Conservation (phyloP, 768 basidiomycete genomes). For the Phaeotremella skinneri region DNA sequence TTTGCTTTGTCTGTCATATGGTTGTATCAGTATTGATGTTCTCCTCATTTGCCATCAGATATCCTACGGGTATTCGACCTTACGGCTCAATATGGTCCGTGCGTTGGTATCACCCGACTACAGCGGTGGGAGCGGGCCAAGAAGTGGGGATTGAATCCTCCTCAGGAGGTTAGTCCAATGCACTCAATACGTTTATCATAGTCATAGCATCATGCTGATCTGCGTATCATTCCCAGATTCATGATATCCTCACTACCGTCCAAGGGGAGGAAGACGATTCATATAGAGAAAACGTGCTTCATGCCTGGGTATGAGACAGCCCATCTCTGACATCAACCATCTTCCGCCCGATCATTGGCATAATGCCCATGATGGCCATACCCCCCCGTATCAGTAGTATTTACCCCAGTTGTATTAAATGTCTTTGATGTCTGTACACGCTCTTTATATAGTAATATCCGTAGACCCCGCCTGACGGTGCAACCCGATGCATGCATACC, state of each 20-base stretch:
- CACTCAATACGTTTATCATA: neutral
- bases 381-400: no score
- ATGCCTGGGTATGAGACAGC: conserved; percentile 49
- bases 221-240: conserved; percentile 58
- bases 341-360: no score
- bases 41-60: conserved; percentile 10
- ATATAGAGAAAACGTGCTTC: conserved; percentile 66
- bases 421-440: no score
- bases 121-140: conserved; percentile 85
- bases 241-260: conserved; percentile 69
- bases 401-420: no score
- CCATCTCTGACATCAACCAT: no score
- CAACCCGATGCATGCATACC: no score
- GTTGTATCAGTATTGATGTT: neutral
- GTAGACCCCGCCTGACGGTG: no score
- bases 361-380: no score
- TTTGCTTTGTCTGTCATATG: neutral
- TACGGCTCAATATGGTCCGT: conserved; percentile 47
- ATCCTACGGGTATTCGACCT: conserved; percentile 51
- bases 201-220: conserved; percentile 2
- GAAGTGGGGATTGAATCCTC: conserved; percentile 74
- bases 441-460: no score
- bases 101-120: conserved; percentile 60
- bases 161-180: conserved; percentile 61
- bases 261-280: conserved; percentile 61